Evolutionary conservation across 768 basidiomycete species (phyloP), one percentile per base, ranked within the genome.

Genomic region (Leccinum boreale): DNA sequence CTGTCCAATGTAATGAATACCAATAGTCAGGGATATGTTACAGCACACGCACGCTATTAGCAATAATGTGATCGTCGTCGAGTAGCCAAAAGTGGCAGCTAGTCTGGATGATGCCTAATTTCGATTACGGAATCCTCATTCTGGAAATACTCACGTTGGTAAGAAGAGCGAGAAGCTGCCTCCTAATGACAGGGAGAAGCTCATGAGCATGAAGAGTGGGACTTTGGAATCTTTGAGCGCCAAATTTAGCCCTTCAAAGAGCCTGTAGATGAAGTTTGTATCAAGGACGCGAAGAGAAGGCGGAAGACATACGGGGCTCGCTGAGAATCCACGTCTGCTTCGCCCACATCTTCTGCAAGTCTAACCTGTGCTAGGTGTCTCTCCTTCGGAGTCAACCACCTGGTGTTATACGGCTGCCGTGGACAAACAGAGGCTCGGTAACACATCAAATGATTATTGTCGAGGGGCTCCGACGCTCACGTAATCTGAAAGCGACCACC

Each of bases 111-210:
- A 19, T 10, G 15, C 9, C 6, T 10, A 42, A n/a, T 19, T 4
- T 42, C 39, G 4, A 39, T n/a, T 42, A n/a, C 39, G n/a, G 9
- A 15, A n/a, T 39, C 36, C 15, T 42, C 9, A 10, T n/a, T 42
- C 36, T 39, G 17, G n/a, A n/a, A n/a, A 31, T 31, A 31, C 39
- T 42, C 39, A 42, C 39, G 39, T 42, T 10, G 39, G 79, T 68
- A 80, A 87, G 72, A 86, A 87, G 61, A 82, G 79, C 39, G 82
- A 75, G 62, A 86, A 86, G 50, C 83, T 83, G 57, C 84, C 66
- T 1, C 85, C 84, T 1, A 86, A 67, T 4, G 85, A 68, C 63
- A 84, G 80, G 0, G 81, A 69, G 33, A 76, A 78, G 4, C 71
- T 75, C 79, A 85, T 82, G n/a, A 85, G 36, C 42, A 82, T 73